phyloP scores from a whole-genome alignment of 805 yeast genomes.

The Blastobotrys peoriensis region DNA sequence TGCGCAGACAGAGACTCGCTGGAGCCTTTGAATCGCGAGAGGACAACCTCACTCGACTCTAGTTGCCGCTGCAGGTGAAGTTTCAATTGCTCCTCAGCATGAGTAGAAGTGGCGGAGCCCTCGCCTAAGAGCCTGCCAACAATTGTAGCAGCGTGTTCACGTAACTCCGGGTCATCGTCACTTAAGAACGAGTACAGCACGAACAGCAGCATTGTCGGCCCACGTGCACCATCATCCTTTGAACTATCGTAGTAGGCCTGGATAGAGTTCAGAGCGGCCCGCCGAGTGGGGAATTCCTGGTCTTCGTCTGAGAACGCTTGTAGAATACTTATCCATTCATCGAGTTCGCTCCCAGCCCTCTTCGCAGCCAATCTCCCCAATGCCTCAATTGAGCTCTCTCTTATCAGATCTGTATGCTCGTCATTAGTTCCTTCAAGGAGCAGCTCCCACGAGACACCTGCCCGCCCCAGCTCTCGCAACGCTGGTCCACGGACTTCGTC shows the following conservation, averaged over 20 bases:
- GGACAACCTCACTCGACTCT: neutral
- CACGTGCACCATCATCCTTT: neutral
- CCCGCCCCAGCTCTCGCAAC: constrained; percentile 17
- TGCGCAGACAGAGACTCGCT: constrained; percentile 19
- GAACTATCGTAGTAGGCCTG: constrained; percentile 27
- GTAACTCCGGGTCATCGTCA: constrained; percentile 65
- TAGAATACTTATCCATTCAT: constrained; percentile 29
- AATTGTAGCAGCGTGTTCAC: constrained; percentile 42
- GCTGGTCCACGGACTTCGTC: constrained; percentile 25
- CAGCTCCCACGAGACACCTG: constrained; percentile 18
- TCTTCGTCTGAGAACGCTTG: constrained; percentile 35
- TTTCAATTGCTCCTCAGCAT: constrained; percentile 26
- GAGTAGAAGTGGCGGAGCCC: constrained; percentile 30
- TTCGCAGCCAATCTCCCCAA: constrained; percentile 40
- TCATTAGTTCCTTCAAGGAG: constrained; percentile 30
- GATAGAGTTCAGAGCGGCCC: constrained; percentile 42
- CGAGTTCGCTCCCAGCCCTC: constrained; percentile 14
- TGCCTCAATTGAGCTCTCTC: constrained; percentile 44
- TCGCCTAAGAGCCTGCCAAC: constrained; percentile 31
- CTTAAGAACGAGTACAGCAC: constrained; percentile 21
- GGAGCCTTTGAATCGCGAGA: constrained; percentile 1
- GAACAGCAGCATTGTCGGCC: constrained; percentile 3
- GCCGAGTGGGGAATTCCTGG: constrained; percentile 40
- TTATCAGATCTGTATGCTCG: constrained; percentile 41
- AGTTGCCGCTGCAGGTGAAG: neutral